Conservation (phyloP, 106 monocot genomes). For the Acorus calamus region DNA sequence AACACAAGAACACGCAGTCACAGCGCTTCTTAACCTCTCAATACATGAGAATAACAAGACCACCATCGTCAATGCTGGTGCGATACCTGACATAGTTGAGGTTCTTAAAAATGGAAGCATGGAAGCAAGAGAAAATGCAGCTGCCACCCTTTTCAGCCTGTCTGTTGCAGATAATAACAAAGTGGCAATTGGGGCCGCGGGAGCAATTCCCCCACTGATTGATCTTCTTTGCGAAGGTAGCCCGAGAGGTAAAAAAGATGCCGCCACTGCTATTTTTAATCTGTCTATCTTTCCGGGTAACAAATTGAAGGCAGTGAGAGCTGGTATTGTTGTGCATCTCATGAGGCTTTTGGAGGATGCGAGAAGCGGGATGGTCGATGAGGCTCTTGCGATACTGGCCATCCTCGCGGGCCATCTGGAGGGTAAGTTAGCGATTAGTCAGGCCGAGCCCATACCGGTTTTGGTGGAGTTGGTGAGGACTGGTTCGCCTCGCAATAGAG, state of each 20-base stretch:
- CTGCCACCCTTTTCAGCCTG: slow-evolving; percentile 71
- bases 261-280: slow-evolving; percentile 56
- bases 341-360: slow-evolving; percentile 45
- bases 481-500: slow-evolving; percentile 42
- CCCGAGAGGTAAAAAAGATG: slow-evolving; percentile 73
- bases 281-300: slow-evolving; percentile 48
- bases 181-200: slow-evolving; percentile 47
- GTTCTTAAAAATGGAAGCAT: slow-evolving; percentile 55
- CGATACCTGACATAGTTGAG: slow-evolving; percentile 48
- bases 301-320: slow-evolving; percentile 48
- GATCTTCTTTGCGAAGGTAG: slow-evolving; percentile 50
- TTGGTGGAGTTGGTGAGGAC: slow-evolving; percentile 43
- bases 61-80: slow-evolving; percentile 36
- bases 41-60: slow-evolving; percentile 63
- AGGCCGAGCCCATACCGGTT: slow-evolving; percentile 18
- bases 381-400: slow-evolving; percentile 50
- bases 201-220: slow-evolving; percentile 57
- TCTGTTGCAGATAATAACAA: slow-evolving; percentile 54
- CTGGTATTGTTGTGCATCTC: slow-evolving; percentile 41
- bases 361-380: slow-evolving; percentile 57
- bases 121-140: slow-evolving; percentile 83
- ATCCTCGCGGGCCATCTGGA: slow-evolving; percentile 37
- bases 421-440: slow-evolving; percentile 26
- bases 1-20: slow-evolving; percentile 76
- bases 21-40: slow-evolving; percentile 67